Evolutionary conservation across 2,329 filamentous ascomycete genomes (phyloP), one percentile per base, ranked within the genome.

Genomic region (Fusarium sp.): DNA sequence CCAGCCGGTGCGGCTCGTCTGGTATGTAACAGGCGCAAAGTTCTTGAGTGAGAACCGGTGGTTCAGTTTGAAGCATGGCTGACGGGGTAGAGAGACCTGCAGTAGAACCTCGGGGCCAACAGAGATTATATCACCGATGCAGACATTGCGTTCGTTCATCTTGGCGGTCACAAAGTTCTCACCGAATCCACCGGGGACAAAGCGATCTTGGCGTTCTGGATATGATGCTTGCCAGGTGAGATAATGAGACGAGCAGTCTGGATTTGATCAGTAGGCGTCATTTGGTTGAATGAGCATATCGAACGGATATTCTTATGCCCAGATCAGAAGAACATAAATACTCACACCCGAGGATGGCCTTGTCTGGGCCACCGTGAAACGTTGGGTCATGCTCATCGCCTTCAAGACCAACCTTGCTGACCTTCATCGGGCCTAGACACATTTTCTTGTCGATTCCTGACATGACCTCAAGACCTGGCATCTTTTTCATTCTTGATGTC

Each of bases 31-130:
- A 1, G 87, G 87, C 5, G 90, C 89, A 80, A 93, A 92, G 69
- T 90, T 88, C 75, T 89, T 89, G 11, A 91, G 82, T 37, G 87
- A 85, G 79, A 93, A 93, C 2, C 91, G 89, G 75, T 92, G 90
- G 78, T 93, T 93, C 10, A 93, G 85, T 78, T 93, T 93, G 82
- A 89, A 93, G 82, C 91, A 93, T 11, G 91, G 91, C 73, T 90
- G 87, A 17, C 91, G 86, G 1, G 91, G 91, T 27, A 92, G 82
- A 70, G 86, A 88, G 27, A 92, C 88, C 74, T 92, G 88, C 0
- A 92, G 84, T 4, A 90, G 67, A 0, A 90, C 84, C 3, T 85
- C 82, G 54, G 84, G 81, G 0, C 87, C 86, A 9, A 92, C 85
- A 0, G 85, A 82, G 20, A 91, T 82, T 15, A 89, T 82, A 73